Evolutionary conservation across 2,329 filamentous ascomycete species (phyloP), one percentile per base, ranked within the genome.

Genomic region (Penicillium verrucosum): DNA sequence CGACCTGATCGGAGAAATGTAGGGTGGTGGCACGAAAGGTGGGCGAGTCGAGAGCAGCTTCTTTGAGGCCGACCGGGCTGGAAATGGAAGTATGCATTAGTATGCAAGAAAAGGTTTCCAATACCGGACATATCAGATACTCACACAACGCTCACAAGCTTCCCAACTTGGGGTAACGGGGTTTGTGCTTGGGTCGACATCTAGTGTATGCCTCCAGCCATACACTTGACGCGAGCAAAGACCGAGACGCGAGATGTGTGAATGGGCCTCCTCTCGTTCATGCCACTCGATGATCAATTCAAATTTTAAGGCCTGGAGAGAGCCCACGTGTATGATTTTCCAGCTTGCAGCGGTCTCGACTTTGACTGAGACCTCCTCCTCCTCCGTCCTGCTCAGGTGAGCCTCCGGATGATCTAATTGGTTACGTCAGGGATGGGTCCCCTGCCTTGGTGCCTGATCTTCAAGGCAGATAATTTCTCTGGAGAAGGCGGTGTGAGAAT

Each of bases 1-100:
- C 94, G 68, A 96, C 85, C 78, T 99, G 93, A 63, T 97, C 94
- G 61, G 86, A 83, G 71, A 96, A 96, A 77, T 97, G 91, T 45
- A 89, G 78, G 41, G 90, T 85, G 23, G 90, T 90, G 45, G 92
- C 90, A 63, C 94, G 90, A 74, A 97, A 97, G 36, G 92, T 95
- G 27, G 94, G 94, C 38, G 92, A 97, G 77, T 99, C 94, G 78
- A 97, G 89, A 21, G 92, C 89, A 49, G 94, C 94, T 82, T 99
- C 94, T 77, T 93, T 94, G 66, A 97, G 83, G 59, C 87, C 87
- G 36, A 97, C 92, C 43, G 94, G 91, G 56, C 84, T 86, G 1
- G 44, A n/a, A 45, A 34, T 32, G 50, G 56, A 54, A 11, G 14
- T n/a, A 21, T 42, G 12, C 6, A 41, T 69, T 50, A 68, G 62